Conservation (phyloP, 371 early-diverging fungal genomes). For the Mortierella sp. region DNA sequence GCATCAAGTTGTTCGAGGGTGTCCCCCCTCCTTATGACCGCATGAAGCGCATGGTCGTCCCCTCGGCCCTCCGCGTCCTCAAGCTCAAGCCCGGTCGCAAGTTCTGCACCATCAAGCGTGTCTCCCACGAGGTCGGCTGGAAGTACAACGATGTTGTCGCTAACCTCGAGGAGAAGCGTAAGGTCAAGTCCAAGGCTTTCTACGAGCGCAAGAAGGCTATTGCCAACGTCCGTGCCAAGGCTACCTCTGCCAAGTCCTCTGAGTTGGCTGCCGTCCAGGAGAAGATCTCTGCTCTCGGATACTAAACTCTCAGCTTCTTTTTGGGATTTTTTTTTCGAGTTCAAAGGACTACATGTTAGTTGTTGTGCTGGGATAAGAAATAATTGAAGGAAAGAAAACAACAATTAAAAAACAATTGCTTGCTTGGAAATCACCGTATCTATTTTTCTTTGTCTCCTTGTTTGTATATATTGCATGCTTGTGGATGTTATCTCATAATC, state of each 20-base stretch:
- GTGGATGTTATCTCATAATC: too few relatives aligned
- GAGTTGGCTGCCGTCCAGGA: conserved; percentile 70
- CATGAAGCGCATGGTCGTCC: conserved; percentile 97
- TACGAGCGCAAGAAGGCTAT: conserved; percentile 93
- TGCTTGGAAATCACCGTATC: conserved; percentile 8
- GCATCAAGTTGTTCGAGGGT: conserved; percentile 99
- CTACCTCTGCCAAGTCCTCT: conserved; percentile 67
- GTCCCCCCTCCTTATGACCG: conserved; percentile 98
- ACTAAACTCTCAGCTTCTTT: conserved; percentile 60
- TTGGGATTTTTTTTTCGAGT: conserved; percentile 23
- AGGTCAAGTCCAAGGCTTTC: conserved; percentile 93
- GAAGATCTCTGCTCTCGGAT: conserved; percentile 72
- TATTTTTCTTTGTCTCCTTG: neutral
- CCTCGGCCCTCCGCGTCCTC: conserved; percentile 97
- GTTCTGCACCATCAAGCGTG: conserved; percentile 95
- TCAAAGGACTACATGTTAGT: conserved; percentile 16
- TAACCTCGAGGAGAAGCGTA: conserved; percentile 97
- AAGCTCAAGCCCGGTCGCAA: conserved; percentile 98
- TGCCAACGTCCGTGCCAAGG: conserved; percentile 71
- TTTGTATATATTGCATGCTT: neutral
- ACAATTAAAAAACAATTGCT: conserved; percentile 34
- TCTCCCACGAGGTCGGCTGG: conserved; percentile 99
- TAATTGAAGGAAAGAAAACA: conserved; percentile 24
- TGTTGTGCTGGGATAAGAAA: conserved; percentile 23
- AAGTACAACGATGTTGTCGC: conserved; percentile 98